These are phyloP conservation scores for Heliophila coronopifolia DNA, from an alignment of 441 rosid genomes.

Conservation along the genomic window DNA sequence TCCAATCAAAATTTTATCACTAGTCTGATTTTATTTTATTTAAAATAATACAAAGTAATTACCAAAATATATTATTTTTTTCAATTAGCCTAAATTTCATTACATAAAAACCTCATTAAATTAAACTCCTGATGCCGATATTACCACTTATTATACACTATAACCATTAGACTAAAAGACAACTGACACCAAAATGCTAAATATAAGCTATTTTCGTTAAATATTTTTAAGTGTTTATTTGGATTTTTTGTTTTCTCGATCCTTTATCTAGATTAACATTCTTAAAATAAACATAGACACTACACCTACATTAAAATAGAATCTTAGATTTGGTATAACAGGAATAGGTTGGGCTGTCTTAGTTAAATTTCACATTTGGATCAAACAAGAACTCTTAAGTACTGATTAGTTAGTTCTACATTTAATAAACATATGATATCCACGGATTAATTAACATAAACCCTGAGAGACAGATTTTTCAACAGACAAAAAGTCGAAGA, in stretches of 20 bases:
- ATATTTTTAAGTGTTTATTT: not conserved
- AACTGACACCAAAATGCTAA: not conserved
- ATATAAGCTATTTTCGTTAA: not conserved
- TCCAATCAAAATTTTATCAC: too few species aligned
- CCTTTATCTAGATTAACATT: not conserved
- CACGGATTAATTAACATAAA: constrained; percentile 18
- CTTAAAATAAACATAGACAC: not conserved
- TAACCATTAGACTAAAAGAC: not conserved
- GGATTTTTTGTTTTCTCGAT: too few species aligned
- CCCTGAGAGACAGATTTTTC: constrained; percentile 33
- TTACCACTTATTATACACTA: too few species aligned
- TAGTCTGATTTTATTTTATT: not conserved
- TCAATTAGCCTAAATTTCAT: too few species aligned
- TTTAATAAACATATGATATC: constrained; percentile 12
- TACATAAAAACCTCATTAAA: too few species aligned
- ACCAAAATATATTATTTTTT: too few species aligned
- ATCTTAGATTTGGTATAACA: constrained; percentile 10
- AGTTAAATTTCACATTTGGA: constrained; percentile 13
- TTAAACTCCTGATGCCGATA: too few species aligned
- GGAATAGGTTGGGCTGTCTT: not conserved
- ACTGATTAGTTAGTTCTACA: constrained; percentile 9
- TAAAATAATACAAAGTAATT: too few species aligned
- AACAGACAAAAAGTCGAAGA: constrained; percentile 67
- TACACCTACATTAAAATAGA: not conserved
- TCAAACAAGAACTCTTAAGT: constrained; percentile 17